Percentiles rank a stretch among this genome's conserved stretches.
Conservation (phyloP, 202 grass and related monocot species). For the Panicum virgatum region DNA sequence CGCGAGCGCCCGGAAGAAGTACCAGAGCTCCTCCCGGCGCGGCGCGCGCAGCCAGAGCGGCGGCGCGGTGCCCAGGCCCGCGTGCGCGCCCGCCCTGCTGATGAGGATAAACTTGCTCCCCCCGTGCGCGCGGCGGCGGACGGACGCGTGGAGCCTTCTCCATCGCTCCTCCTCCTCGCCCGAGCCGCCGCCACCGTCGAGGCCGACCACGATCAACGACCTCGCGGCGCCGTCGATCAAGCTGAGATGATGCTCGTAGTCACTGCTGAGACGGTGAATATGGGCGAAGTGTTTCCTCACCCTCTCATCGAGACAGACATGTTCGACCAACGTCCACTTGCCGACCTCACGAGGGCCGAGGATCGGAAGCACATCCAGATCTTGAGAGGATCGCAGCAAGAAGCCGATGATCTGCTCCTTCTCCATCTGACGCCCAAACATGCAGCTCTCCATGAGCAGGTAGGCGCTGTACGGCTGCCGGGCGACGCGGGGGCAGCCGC, state of each 20-base stretch:
- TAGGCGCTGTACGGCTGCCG: constrained; percentile 20
- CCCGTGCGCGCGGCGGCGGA: background rate
- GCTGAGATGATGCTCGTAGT: too few species aligned
- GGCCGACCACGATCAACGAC: background rate
- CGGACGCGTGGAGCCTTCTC: background rate
- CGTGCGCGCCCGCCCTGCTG: background rate
- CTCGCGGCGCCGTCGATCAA: background rate
- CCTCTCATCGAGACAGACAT: constrained; percentile 9
- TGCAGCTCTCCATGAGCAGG: constrained; percentile 31
- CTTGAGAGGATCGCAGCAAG: background rate
- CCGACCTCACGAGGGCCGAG: background rate
- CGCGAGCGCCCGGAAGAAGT: background rate
- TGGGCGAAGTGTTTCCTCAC: background rate
- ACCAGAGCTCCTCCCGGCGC: background rate
- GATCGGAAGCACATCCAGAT: background rate
- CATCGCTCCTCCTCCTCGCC: background rate
- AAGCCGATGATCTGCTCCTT: constrained; percentile 1
- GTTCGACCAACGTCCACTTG: constrained; percentile 13
- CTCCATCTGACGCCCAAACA: constrained; percentile 35
- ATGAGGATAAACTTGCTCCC: background rate
- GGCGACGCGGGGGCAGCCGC: constrained; percentile 15
- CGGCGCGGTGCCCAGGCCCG: background rate
- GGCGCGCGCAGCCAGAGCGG: background rate
- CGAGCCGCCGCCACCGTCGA: background rate
- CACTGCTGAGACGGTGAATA: too few species aligned